phyloP scores from a whole-genome alignment of 768 basidiomycete genomes.

The Amanita exitialis region DNA sequence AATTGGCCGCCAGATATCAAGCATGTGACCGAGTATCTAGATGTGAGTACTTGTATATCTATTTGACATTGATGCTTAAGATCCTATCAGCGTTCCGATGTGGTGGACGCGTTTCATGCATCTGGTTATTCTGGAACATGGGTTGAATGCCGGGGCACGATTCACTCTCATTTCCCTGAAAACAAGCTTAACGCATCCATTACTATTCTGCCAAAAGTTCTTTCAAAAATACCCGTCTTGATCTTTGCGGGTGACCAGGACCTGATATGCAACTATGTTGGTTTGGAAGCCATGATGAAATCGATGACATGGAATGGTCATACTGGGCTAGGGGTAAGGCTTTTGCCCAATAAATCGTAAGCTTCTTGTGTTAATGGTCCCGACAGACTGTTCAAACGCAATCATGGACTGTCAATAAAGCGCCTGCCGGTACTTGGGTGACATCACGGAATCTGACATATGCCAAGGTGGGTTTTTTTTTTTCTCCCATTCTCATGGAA shows the following conservation, averaged over 20 bases:
- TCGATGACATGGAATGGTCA: conserved; percentile 79
- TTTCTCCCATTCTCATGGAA: too few species aligned
- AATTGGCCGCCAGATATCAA: conserved; percentile 91
- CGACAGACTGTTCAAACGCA: conserved; percentile 55
- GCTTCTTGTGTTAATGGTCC: conserved; percentile 3
- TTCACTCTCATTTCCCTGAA: conserved; percentile 54
- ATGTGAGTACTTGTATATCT: conserved; percentile 39
- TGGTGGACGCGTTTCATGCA: conserved; percentile 79
- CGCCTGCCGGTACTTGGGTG: conserved; percentile 86
- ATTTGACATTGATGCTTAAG: conserved; percentile 1
- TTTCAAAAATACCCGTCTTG: conserved; percentile 76
- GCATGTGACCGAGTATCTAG: conserved; percentile 67
- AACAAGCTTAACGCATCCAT: conserved; percentile 56
- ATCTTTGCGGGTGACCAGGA: conserved; percentile 95
- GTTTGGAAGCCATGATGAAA: conserved; percentile 79
- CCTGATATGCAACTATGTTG: conserved; percentile 92
- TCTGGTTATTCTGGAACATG: conserved; percentile 65
- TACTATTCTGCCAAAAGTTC: conserved; percentile 64
- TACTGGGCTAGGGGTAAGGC: conserved; percentile 72
- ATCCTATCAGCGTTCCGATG: conserved; percentile 60
- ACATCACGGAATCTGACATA: conserved; percentile 86
- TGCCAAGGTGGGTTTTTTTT: conserved; percentile 51
- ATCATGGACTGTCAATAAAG: conserved; percentile 66
- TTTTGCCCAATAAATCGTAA: not conserved
- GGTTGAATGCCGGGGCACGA: conserved; percentile 73